These are phyloP conservation scores for Candida adriatica DNA, from an alignment of 805 yeast species.

Conservation along the genomic window DNA sequence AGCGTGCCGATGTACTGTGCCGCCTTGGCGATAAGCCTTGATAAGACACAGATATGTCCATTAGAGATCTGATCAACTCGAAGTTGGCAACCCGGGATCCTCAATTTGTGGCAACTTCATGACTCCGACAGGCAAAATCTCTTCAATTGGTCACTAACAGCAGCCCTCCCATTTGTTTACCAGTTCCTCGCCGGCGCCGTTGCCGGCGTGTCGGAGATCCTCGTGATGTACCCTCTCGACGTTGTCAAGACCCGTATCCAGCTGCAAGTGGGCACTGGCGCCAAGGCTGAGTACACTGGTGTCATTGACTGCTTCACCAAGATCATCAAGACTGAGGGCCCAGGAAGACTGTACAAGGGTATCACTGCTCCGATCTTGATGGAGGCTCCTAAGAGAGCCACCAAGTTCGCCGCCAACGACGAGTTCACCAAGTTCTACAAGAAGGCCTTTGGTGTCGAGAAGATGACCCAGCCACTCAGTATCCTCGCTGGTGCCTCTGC, in stretches of 20 bases:
- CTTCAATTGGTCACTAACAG: constrained; percentile 1
- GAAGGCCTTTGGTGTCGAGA: constrained; percentile 55
- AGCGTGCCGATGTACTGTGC: too few relatives aligned
- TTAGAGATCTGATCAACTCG: too few relatives aligned
- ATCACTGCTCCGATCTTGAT: constrained; percentile 92
- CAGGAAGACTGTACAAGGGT: constrained; percentile 80
- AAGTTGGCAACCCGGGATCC: constrained; percentile 5
- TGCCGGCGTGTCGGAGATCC: constrained; percentile 95
- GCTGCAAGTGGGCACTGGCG: constrained; percentile 49
- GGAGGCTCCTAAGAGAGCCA: constrained; percentile 99
- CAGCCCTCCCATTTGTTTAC: constrained; percentile 79
- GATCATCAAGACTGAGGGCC: constrained; percentile 83
- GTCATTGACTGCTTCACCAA: constrained; percentile 78
- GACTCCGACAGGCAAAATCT: not conserved
- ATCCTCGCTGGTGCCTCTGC: constrained; percentile 96
- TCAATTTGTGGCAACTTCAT: not conserved
- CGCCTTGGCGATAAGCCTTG: too few relatives aligned
- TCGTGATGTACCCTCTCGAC: constrained; percentile 94
- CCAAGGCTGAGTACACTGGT: constrained; percentile 66
- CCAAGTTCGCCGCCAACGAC: constrained; percentile 96
- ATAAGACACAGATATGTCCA: too few relatives aligned
- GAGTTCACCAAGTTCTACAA: constrained; percentile 88
- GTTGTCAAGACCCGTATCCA: constrained; percentile 97
- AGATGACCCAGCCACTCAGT: constrained; percentile 77
- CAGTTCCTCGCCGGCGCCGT: constrained; percentile 90